Percentiles rank a stretch among this genome's conserved stretches.
phyloP scores from a whole-genome alignment of 169 alveolate genomes.

The Babesia bovis region DNA sequence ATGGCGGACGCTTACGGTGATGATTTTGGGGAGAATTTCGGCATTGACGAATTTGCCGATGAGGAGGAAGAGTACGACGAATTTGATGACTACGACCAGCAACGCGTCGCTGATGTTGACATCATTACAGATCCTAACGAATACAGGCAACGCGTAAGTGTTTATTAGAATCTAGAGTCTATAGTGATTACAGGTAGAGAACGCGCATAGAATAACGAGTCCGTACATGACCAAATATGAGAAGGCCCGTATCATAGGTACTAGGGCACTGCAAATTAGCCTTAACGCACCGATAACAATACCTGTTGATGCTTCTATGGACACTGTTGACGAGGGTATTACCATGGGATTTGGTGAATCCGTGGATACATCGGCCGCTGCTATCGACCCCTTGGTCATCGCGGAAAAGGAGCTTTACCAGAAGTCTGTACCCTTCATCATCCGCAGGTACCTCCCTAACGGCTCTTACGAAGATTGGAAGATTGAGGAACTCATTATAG shows the following conservation, averaged over 20 bases:
- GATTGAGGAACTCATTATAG: slow-evolving; percentile 90
- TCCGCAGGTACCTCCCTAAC: slow-evolving; percentile 98
- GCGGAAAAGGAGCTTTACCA: slow-evolving; percentile 98
- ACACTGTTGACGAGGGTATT: slow-evolving; percentile 46
- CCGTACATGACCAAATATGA: slow-evolving; percentile 97
- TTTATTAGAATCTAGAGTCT: not conserved
- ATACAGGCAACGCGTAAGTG: slow-evolving; percentile 48
- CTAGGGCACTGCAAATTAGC: slow-evolving; percentile 98
- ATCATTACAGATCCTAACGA: slow-evolving; percentile 67
- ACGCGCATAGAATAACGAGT: slow-evolving; percentile 87
- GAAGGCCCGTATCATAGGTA: slow-evolving; percentile 98
- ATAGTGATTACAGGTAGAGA: slow-evolving; percentile 44
- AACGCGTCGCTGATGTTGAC: slow-evolving; percentile 68
- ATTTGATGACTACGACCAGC: slow-evolving; percentile 70
- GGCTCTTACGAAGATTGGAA: slow-evolving; percentile 97
- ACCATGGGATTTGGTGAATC: slow-evolving; percentile 77
- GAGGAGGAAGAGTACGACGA: slow-evolving; percentile 78
- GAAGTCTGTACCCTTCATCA: slow-evolving; percentile 96
- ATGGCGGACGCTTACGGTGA: slow-evolving; percentile 71
- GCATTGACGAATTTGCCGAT: slow-evolving; percentile 77
- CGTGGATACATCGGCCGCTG: slow-evolving; percentile 83
- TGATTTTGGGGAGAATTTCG: slow-evolving; percentile 79
- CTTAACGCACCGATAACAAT: slow-evolving; percentile 96
- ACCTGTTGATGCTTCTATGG: slow-evolving; percentile 78
- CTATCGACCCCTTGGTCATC: slow-evolving; percentile 95